Conservation (phyloP, 306 rosid genomes). For the Coriaria nepalensis region DNA sequence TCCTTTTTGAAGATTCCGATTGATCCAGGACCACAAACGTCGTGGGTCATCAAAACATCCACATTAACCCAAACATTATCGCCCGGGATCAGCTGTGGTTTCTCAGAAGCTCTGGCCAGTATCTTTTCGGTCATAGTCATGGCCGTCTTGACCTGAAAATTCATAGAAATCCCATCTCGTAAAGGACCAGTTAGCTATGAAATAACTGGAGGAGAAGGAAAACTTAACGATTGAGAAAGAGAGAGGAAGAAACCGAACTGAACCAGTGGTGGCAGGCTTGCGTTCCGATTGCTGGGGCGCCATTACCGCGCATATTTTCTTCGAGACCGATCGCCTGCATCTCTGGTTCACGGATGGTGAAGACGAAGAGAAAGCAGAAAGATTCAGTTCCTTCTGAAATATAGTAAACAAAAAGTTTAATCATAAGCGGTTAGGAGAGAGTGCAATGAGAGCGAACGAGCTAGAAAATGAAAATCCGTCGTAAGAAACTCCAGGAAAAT, state of each 20-base stretch:
- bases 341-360: conserved; percentile 20
- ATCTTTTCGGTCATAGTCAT: conserved; percentile 98
- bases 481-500: too few relatives aligned
- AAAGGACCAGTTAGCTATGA: background rate
- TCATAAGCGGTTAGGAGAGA: background rate
- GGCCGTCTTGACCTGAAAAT: conserved; percentile 57
- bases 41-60: conserved; percentile 90
- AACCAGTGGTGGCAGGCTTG: conserved; percentile 67
- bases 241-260: conserved; percentile 26
- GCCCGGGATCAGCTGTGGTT: conserved; percentile 54
- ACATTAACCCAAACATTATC: conserved; percentile 81
- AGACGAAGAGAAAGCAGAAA: conserved; percentile 31
- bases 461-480: background rate
- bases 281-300: conserved; percentile 73
- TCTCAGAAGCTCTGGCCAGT: conserved; percentile 70
- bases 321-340: conserved; percentile 30
- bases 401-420: background rate
- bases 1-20: conserved; percentile 86
- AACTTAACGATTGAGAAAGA: background rate
- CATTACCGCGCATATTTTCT: conserved; percentile 45
- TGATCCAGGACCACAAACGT: conserved; percentile 93
- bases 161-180: conserved; percentile 4
- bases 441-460: too few relatives aligned
- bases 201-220: conserved; percentile 6
- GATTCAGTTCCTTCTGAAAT: conserved; percentile 34